phyloP scores from a whole-genome alignment of 441 rosid genomes.

The Rhodomyrtus psidioides region DNA sequence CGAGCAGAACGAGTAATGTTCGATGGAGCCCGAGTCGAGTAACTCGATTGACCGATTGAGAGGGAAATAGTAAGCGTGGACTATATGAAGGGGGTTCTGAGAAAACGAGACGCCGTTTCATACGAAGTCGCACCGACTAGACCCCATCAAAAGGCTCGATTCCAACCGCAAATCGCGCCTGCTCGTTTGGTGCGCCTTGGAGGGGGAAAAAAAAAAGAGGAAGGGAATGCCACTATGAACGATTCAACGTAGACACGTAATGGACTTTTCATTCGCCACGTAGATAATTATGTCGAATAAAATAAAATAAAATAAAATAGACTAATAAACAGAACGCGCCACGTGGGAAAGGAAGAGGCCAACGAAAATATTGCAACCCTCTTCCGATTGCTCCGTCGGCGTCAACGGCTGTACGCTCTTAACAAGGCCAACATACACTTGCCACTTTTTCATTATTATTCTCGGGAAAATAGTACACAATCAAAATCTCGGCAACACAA shows the following conservation, averaged over 20 bases:
- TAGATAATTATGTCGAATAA: not conserved
- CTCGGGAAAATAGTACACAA: not conserved
- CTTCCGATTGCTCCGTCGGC: not conserved
- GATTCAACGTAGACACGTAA: not conserved
- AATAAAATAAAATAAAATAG: not conserved
- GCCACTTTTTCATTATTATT: not conserved
- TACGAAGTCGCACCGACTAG: not conserved
- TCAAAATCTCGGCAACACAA: not conserved
- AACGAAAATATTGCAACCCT: not conserved
- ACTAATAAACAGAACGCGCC: not conserved
- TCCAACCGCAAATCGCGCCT: conserved; percentile 7
- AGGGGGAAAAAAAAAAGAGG: not conserved
- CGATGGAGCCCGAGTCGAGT: not conserved
- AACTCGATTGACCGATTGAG: not conserved
- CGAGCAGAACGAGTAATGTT: not conserved
- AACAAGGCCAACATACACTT: not conserved
- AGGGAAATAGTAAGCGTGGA: not conserved
- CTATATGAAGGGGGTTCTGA: not conserved
- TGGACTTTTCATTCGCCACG: not conserved
- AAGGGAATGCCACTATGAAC: conserved; percentile 1
- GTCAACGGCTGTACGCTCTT: not conserved
- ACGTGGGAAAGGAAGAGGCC: not conserved
- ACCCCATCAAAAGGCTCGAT: not conserved
- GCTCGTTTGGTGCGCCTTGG: not conserved
- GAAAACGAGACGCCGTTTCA: not conserved